Evolutionary conservation across 1,284 basidiomycete species (phyloP).

Genomic region (Waitea zeae): DNA sequence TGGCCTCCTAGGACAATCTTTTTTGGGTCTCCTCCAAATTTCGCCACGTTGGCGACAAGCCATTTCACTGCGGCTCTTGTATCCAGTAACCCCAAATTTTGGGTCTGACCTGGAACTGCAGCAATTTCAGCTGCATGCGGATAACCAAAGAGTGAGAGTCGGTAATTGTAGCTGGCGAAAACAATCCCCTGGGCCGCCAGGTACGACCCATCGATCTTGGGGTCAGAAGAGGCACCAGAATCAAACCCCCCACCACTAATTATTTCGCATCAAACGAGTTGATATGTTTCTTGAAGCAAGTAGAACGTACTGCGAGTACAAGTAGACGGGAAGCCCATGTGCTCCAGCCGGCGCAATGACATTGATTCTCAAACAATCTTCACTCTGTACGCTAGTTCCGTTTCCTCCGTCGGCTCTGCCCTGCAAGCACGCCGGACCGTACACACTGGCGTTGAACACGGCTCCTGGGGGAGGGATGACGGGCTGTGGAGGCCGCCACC

Average conservation of each 20-base stretch:
- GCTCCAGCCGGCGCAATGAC: conserved; percentile 20
- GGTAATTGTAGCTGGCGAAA: conserved; percentile 25
- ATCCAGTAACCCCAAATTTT: conserved; percentile 25
- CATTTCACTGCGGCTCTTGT: conserved; percentile 24
- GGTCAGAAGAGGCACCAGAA: conserved; percentile 23
- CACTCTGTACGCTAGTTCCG: conserved; percentile 22
- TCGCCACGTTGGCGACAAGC: conserved; percentile 18
- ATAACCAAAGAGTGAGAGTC: conserved; percentile 22
- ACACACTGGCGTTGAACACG: conserved; percentile 18
- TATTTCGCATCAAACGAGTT: too few relatives aligned
- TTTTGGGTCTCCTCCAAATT: conserved; percentile 24
- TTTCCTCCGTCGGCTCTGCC: conserved; percentile 19
- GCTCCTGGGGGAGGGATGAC: conserved; percentile 7
- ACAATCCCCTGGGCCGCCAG: conserved; percentile 21
- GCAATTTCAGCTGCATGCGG: conserved; percentile 22
- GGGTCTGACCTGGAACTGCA: conserved; percentile 17
- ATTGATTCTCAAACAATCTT: conserved; percentile 24
- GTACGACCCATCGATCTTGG: conserved; percentile 24
- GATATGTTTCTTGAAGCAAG: neutral
- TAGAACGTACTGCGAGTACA: conserved; percentile 13
- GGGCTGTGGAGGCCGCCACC: conserved; percentile 21
- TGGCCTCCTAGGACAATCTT: conserved; percentile 23
- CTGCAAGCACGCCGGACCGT: conserved; percentile 24
- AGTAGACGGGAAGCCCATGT: conserved; percentile 18
- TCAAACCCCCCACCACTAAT: conserved; percentile 13